Base-by-base conservation (phyloP, 2,329 filamentous ascomycete species). In the Colletotrichum eremochloae region DNA sequence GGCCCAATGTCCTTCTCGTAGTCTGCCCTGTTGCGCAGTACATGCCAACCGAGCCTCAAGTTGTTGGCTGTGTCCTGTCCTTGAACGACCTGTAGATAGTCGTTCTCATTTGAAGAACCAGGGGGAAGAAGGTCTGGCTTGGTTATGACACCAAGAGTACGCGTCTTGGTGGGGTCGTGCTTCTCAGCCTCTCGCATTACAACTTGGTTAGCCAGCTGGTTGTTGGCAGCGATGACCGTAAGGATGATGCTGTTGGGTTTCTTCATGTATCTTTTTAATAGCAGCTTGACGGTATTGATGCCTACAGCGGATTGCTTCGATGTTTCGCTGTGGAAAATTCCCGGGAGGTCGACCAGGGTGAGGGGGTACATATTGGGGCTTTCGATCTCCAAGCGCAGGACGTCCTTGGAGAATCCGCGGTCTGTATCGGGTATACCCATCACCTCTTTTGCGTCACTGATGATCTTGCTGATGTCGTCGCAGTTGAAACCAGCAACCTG, bases 201-300 rank as follows among this genome's bases (percentile, higher is more conserved):
- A 6, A 80, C 79, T 67, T 92, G 89, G 52, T 86, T 85, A 14
- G 85, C 84, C 40, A 85, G 83, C 53, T 90, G 84, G 18, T 81
- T 80, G 46, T 82, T 85, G 1, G 87, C 87, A 0, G 84, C 82
- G 1, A 90, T 79, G 0, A 90, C 83, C 0, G 88, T 86, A 0
- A 92, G 79, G 1, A 91, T 89, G 66, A 92, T 89, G 75, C 85
- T 91, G n/a, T 88, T 84, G 15, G 81, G 77, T 38, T 87, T 83
- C n/a, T 76, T 76, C 83, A 93, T 90, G 75, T 93, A 92, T 0
- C 79, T 79, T 2, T 85, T 76, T 0, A 86, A 83, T 0, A 86
- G 75, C 14, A 79, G 65, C n/a, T 80, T 75, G 12, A 85, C 81
- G 0, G 80, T 76, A 2, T 78, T 65, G 5, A 76, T 79, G 6